These are phyloP conservation scores for Planoprotostelium fungivorum DNA, from an alignment of 78 protist species.

Conservation along the genomic window DNA sequence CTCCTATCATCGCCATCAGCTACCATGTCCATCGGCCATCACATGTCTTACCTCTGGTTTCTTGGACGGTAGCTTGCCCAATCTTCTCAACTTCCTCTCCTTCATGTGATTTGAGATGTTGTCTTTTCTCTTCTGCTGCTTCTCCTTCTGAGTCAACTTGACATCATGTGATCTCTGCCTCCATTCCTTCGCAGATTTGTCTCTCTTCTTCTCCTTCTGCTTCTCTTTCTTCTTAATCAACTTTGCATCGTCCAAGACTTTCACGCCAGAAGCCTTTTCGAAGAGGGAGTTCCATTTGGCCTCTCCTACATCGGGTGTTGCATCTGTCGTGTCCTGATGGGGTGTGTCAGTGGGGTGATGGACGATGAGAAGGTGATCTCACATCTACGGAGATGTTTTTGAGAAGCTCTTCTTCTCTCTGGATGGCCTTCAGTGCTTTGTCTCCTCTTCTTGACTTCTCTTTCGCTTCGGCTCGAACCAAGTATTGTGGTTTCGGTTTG, in stretches of 20 bases:
- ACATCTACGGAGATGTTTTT: no score
- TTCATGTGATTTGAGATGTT: conserved; percentile 35
- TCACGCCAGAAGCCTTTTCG: conserved; percentile 45
- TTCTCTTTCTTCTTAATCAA: conserved; percentile 24
- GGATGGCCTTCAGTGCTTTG: conserved; percentile 17
- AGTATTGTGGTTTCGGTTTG: conserved; percentile 38
- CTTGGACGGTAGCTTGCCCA: conserved; percentile 17
- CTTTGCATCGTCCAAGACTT: conserved; percentile 24
- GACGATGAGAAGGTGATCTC: no score
- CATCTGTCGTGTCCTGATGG: conserved; percentile 27
- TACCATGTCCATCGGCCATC: neutral
- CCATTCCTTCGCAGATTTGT: conserved; percentile 38
- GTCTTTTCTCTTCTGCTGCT: conserved; percentile 36
- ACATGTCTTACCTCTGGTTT: neutral
- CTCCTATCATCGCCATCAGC: neutral
- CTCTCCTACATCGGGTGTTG: conserved; percentile 16
- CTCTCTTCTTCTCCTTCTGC: conserved; percentile 6
- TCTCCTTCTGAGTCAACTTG: conserved; percentile 24
- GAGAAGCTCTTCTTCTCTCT: conserved; percentile 20
- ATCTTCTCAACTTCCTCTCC: conserved; percentile 27
- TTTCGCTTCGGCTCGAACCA: conserved; percentile 1
- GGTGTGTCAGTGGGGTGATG: no score
- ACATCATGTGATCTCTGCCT: no score
- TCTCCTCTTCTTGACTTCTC: conserved; percentile 22
- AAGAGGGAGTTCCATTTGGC: conserved; percentile 31